Evolutionary conservation across 2,329 filamentous ascomycete genomes (phyloP), one percentile per base, ranked within the genome.

Genomic region (Microsporum audouinii): DNA sequence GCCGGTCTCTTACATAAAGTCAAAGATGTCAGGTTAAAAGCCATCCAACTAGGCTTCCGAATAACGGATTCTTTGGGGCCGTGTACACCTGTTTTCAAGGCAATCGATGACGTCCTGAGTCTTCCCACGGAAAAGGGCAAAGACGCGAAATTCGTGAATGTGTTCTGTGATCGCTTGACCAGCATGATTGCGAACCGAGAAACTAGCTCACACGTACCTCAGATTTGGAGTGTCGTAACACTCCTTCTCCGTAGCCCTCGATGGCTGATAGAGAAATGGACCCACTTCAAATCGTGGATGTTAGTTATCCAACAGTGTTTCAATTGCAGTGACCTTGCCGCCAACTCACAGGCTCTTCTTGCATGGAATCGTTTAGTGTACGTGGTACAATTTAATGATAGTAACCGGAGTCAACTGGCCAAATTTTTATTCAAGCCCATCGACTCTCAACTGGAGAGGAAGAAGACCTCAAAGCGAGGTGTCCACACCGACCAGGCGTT

Each of bases 341-440:
- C 86, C 51, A 89, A 87, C 67, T 79, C 84, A 12, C 86, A 95
- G 68, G 89, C 91, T 27, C 90, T 92, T 68, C 77, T 86, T 61
- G 91, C 91, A 0, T 96, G 92, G 89, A 89, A 88, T 67, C 86
- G 88, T 59, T 84, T 96, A 51, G 82, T 94, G 23, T 95, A 87
- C 70, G 82, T 86, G 5, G 80, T 89, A 14, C 82, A 86, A 60
- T 81, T 86, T 0, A 84, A 87, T 65, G 80, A 84, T 23, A 75
- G 78, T 1, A 84, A 81, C 0, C 72, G 77, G 3, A 75, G 76
- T 3, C 78, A 78, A 0, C 78, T 88, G 67, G 76, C 82, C 33
- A 84, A 81, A 55, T 82, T 87, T 67, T 77, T 95, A 1, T 82
- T 82, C 61, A 84, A 87, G 62, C 89, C 89, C 0, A 80, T 91